Base-by-base conservation (phyloP, 192 early-diverging fungal genomes). In the Chytriomyces hyalinus region DNA sequence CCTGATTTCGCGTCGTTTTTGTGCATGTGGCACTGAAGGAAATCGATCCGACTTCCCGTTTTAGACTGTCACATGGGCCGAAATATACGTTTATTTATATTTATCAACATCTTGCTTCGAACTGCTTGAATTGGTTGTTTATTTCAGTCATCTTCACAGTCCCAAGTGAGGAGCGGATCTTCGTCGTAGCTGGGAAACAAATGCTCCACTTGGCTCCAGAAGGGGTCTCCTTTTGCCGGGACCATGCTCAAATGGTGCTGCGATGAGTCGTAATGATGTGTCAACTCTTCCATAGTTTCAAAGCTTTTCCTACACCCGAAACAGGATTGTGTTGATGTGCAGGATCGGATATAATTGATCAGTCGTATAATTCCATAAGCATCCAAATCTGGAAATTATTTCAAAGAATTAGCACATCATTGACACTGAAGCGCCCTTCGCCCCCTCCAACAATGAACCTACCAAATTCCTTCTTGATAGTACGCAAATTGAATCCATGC, bases 101-200 rank as follows among this genome's bases (percentile, higher is more conserved):
- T 36, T 36, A 36, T 36, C 36, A 36, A 36, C 36, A 2, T 57
- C 4, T 57, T 57, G 53, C 13, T 57, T 57, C 5, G 1, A 57
- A 2, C 53, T 2, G 1, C 4, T 3, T 57, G 53, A 57, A 57
- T 5, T n/a, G 13, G 53, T 20, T 57, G 0, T 57, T 57, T 57
- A 57, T 36, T 36, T 36, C 36, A 36, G n/a, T 89, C 89, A 45
- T 85, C 88, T 44, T 88, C 88, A 44, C 82, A 88, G 70, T 95
- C 92, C 66, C 88, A 90, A 79, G 91, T 93, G 74, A 98, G 76
- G 26, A 98, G 80, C 10, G 95, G 96, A 77, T 98, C 96, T 75
- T 90, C 91, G 46, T 94, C 93, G 70, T 93, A 86, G n/a, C 85
- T 90, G 0, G 96, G 96, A 61, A 93, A 83, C 71, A 96, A 78